Conservation (phyloP, 352 stramenopile genomes). For the Aphanomyces invadans region DNA sequence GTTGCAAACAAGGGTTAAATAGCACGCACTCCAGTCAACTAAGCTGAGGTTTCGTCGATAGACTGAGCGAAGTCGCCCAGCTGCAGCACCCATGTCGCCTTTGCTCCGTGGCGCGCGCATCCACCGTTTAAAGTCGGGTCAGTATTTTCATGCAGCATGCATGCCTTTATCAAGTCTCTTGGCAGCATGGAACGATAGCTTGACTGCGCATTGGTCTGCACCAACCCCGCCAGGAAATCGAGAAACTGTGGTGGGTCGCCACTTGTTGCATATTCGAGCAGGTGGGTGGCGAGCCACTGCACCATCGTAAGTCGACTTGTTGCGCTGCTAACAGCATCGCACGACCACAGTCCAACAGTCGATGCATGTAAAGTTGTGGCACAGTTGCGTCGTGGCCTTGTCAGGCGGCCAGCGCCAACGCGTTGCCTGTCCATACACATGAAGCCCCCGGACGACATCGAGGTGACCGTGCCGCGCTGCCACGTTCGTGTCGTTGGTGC, state of each 20-base stretch:
- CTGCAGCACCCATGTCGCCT: no score
- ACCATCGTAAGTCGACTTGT: background rate
- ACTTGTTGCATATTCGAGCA: background rate
- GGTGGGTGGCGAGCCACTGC: background rate
- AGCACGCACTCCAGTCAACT: no score
- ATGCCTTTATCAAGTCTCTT: background rate
- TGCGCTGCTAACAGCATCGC: background rate
- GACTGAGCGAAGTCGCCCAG: no score
- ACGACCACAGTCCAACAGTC: background rate
- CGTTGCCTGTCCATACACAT: background rate
- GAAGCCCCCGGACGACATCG: slow-evolving; percentile 4
- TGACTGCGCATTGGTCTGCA: background rate
- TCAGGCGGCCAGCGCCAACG: background rate
- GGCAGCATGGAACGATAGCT: background rate
- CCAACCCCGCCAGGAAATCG: background rate
- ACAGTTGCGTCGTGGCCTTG: background rate
- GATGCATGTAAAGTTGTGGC: background rate
- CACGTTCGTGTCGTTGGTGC: background rate
- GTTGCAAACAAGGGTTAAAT: no score
- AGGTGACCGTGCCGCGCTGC: background rate
- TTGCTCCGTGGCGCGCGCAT: no score
- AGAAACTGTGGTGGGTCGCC: background rate
- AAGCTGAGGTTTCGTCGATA: no score
- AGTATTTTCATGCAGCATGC: background rate
- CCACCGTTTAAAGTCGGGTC: background rate